Conservation (phyloP, 176 grass and related monocot species). For the Pontederia crassipes region DNA sequence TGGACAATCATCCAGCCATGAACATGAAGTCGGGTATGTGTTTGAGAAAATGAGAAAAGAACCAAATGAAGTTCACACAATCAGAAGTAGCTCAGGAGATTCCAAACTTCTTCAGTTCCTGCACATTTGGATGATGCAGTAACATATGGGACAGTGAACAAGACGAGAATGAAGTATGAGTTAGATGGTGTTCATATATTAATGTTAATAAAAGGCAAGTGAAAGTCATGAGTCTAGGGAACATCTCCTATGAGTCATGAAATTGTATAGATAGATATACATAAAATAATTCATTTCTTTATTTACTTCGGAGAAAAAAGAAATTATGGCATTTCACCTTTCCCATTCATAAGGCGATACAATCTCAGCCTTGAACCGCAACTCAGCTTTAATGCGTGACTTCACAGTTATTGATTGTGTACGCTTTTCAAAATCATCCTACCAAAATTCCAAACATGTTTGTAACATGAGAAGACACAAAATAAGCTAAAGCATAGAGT, state of each 20-base stretch:
- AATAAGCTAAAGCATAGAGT: neutral
- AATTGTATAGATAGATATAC: neutral
- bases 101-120: too few relatives aligned
- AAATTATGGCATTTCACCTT: constrained; percentile 34
- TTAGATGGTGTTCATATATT: too few relatives aligned
- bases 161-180: too few relatives aligned
- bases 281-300: neutral
- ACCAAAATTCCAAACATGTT: constrained; percentile 22
- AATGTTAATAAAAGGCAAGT: too few relatives aligned
- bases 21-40: too few relatives aligned
- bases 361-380: constrained; percentile 88
- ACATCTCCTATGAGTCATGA: neutral
- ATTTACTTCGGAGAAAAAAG: neutral
- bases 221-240: too few relatives aligned
- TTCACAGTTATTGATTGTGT: constrained; percentile 66
- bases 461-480: neutral
- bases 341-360: constrained; percentile 96
- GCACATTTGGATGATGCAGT: too few relatives aligned
- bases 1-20: too few relatives aligned
- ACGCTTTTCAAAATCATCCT: constrained; percentile 84
- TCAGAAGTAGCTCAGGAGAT: too few relatives aligned
- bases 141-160: too few relatives aligned
- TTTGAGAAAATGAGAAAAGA: too few relatives aligned
- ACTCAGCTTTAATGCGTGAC: constrained; percentile 62
- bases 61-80: too few relatives aligned